These are phyloP conservation scores for Neofusicoccum ribis DNA, from an alignment of 2,329 filamentous ascomycete species.

Conservation along the genomic window DNA sequence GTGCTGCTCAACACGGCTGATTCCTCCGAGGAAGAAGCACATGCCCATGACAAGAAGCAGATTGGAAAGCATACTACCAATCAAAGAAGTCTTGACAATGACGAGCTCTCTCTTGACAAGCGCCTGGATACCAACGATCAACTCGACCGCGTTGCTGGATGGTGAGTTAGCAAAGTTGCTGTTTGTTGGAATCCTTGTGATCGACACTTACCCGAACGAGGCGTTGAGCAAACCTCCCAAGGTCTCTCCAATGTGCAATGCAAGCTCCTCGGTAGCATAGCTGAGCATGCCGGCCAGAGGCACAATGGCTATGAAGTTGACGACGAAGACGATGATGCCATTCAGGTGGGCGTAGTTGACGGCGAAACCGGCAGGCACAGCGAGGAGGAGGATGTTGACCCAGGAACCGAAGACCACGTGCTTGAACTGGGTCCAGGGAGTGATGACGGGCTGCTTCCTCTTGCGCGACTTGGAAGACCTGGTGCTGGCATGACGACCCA, in stretches of 20 bases:
- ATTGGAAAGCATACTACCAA: slow-evolving; percentile 90
- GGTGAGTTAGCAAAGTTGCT: slow-evolving; percentile 25
- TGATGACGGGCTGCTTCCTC: slow-evolving; percentile 26
- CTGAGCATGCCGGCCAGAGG: slow-evolving; percentile 84
- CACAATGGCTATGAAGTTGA: slow-evolving; percentile 94
- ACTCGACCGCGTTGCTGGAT: slow-evolving; percentile 74
- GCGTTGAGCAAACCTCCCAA: slow-evolving; percentile 88
- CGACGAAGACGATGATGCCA: slow-evolving; percentile 63
- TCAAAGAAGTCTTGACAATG: slow-evolving; percentile 89
- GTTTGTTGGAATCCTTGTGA: slow-evolving; percentile 26
- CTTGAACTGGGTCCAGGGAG: slow-evolving; percentile 56
- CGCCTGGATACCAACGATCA: slow-evolving; percentile 87
- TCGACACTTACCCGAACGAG: slow-evolving; percentile 69
- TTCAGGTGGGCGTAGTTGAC: slow-evolving; percentile 63
- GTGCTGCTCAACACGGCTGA: slow-evolving; percentile 76
- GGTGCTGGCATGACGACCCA: neutral
- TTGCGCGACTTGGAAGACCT: slow-evolving; percentile 1
- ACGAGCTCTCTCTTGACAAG: slow-evolving; percentile 70
- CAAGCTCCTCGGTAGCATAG: slow-evolving; percentile 88
- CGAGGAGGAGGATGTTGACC: slow-evolving; percentile 80
- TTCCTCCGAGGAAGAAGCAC: slow-evolving; percentile 86
- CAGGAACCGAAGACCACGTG: slow-evolving; percentile 79
- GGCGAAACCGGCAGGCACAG: slow-evolving; percentile 75
- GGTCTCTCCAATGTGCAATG: slow-evolving; percentile 74
- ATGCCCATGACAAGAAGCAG: slow-evolving; percentile 85